A percentile compares a stretch with the other conserved stretches of the same genome.
Evolutionary conservation across 176 grass and related monocot species (phyloP).

Genomic region (Calamus simplicifolius): DNA sequence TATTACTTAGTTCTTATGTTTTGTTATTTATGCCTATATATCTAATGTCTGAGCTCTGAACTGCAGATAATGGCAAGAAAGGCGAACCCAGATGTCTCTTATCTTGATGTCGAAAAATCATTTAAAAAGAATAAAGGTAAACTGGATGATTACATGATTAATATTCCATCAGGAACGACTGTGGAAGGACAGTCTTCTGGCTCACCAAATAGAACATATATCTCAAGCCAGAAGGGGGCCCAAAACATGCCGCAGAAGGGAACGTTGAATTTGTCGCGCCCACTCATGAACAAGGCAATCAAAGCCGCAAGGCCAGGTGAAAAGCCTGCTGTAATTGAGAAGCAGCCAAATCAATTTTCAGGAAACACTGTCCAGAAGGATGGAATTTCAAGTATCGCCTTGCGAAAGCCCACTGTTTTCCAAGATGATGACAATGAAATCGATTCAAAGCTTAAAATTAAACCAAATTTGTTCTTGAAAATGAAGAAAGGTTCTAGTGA

Average conservation of each 20-base stretch:
- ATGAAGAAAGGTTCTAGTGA: conserved; percentile 62
- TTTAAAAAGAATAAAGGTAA: conserved; percentile 48
- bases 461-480: conserved; percentile 46
- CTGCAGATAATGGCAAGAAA: conserved; percentile 84
- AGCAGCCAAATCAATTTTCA: conserved; percentile 4
- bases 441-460: conserved; percentile 49
- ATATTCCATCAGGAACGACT: conserved; percentile 38
- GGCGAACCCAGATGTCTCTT: conserved; percentile 59
- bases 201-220: conserved; percentile 10
- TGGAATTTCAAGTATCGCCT: conserved; percentile 26
- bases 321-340: background rate
- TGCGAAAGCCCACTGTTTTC: conserved; percentile 63
- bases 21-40: background rate
- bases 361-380: background rate
- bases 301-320: conserved; percentile 11
- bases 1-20: background rate
- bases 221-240: background rate
- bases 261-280: conserved; percentile 4
- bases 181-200: conserved; percentile 14
- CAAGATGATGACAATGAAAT: conserved; percentile 53
- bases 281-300: conserved; percentile 1
- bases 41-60: background rate
- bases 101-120: conserved; percentile 66
- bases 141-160: conserved; percentile 57
- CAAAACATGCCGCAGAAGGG: background rate